A percentile compares a stretch with the other conserved stretches of the same genome.
phyloP scores from a whole-genome alignment of 2,329 filamentous ascomycete genomes.

The Ilyonectria mors-panacis region DNA sequence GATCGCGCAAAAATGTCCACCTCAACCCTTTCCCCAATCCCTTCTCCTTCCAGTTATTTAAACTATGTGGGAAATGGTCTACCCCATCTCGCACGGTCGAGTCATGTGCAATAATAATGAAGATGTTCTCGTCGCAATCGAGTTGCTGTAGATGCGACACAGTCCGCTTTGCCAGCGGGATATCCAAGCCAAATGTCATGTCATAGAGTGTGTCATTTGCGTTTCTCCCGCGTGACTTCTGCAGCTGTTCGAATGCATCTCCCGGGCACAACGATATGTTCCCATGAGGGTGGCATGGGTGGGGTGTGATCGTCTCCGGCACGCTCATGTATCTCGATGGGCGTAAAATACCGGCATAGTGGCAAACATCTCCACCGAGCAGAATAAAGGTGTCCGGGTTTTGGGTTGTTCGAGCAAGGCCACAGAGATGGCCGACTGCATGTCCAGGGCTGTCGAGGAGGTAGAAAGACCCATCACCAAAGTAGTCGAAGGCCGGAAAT shows the following conservation, averaged over 20 bases:
- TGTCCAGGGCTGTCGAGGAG: conserved; percentile 59
- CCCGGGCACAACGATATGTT: conserved; percentile 33
- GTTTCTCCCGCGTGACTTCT: conserved; percentile 38
- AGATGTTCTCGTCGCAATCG: conserved; percentile 40
- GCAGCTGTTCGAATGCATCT: conserved; percentile 33
- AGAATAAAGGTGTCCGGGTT: conserved; percentile 56
- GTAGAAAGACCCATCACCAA: conserved; percentile 60
- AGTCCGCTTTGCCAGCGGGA: conserved; percentile 34
- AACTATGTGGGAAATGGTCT: conserved; percentile 38
- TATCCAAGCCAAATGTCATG: conserved; percentile 39
- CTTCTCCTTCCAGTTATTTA: conserved; percentile 40
- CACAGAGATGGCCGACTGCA: conserved; percentile 58
- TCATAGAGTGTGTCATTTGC: conserved; percentile 37
- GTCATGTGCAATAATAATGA: conserved; percentile 41
- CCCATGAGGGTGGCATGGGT: conserved; percentile 33
- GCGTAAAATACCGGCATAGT: conserved; percentile 56
- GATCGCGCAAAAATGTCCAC: conserved; percentile 40
- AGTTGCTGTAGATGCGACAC: conserved; percentile 35
- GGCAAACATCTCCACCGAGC: conserved; percentile 60
- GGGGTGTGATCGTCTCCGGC: conserved; percentile 47
- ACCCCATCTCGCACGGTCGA: conserved; percentile 41
- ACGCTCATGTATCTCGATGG: conserved; percentile 54
- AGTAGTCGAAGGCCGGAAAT: conserved; percentile 58
- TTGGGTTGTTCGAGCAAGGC: conserved; percentile 55
- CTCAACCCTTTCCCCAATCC: conserved; percentile 35